These are phyloP conservation scores for Elongisporangium anandrum DNA, from an alignment of 352 stramenopile species.

Conservation along the genomic window DNA sequence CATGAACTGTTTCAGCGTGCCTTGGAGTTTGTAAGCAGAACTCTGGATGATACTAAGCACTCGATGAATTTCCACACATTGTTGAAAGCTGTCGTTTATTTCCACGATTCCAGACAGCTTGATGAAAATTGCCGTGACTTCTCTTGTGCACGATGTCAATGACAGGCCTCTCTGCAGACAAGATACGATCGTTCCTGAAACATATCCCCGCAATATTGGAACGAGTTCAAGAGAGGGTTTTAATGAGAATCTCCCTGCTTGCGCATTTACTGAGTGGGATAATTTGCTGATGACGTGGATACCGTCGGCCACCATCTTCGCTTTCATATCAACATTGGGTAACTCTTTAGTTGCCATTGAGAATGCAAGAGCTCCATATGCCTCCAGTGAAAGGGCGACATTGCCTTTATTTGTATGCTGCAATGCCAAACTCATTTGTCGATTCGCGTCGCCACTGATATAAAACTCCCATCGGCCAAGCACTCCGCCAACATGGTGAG, in stretches of 20 bases:
- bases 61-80: constrained; percentile 52
- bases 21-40: constrained; percentile 72
- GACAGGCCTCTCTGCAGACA: constrained; percentile 59
- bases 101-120: constrained; percentile 55
- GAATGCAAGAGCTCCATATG: constrained; percentile 24
- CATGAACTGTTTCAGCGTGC: constrained; percentile 79
- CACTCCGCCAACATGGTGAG: constrained; percentile 79
- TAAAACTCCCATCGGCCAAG: constrained; percentile 87
- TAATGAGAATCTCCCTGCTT: not conserved
- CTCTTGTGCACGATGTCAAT: constrained; percentile 61
- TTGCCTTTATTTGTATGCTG: constrained; percentile 62
- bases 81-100: constrained; percentile 25
- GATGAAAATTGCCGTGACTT: constrained; percentile 68
- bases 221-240: constrained; percentile 9
- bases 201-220: constrained; percentile 54
- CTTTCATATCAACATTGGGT: not conserved
- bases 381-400: constrained; percentile 66
- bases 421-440: constrained; percentile 73
- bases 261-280: not conserved
- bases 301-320: not conserved
- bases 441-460: constrained; percentile 69
- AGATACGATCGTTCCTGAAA: constrained; percentile 63
- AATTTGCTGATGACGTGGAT: not conserved
- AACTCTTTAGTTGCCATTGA: not conserved
- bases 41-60: constrained; percentile 65